A percentile compares a stretch with the other conserved stretches of the same genome.
Evolutionary conservation across 208 protist genomes (phyloP).

Genomic region (Strigomonas culicis): DNA sequence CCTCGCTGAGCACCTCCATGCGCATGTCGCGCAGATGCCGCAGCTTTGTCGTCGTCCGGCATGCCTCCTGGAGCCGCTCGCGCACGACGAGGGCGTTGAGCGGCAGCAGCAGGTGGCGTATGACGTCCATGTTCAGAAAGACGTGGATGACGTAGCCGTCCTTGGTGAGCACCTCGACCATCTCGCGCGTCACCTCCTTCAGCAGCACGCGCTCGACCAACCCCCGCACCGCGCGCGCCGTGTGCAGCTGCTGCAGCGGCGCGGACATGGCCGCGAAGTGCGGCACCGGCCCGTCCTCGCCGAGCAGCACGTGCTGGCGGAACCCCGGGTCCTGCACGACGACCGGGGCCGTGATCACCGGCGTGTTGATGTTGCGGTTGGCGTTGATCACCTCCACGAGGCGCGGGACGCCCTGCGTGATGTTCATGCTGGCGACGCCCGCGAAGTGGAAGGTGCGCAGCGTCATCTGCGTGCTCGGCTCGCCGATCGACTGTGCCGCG

Average conservation of each 20-base stretch:
- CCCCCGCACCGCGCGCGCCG: conserved; percentile 83
- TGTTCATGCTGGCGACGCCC: conserved; percentile 99
- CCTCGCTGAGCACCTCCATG: conserved; percentile 58
- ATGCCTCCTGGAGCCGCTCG: conserved; percentile 68
- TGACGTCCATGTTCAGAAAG: conserved; percentile 90
- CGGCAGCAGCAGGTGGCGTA: conserved; percentile 91
- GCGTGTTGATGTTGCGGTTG: conserved; percentile 97
- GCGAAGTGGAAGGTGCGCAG: conserved; percentile 99
- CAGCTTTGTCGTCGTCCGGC: conserved; percentile 78
- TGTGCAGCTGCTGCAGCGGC: conserved; percentile 32
- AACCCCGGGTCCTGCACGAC: conserved; percentile 21
- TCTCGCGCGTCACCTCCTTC: conserved; percentile 84
- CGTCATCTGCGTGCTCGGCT: conserved; percentile 99
- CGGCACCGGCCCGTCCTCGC: not conserved
- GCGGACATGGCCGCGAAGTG: not conserved
- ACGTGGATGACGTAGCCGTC: conserved; percentile 89
- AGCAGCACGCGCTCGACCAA: conserved; percentile 90
- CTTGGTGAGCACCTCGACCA: conserved; percentile 84
- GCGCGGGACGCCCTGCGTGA: conserved; percentile 95
- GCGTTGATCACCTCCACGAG: conserved; percentile 99
- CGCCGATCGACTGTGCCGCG: conserved; percentile 98
- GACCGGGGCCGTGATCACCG: conserved; percentile 96
- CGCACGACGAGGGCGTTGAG: conserved; percentile 82
- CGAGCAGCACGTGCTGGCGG: conserved; percentile 5
- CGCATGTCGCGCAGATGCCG: conserved; percentile 84